Conservation (phyloP, 345 rosid genomes). For the Cardamine resedifolia region DNA sequence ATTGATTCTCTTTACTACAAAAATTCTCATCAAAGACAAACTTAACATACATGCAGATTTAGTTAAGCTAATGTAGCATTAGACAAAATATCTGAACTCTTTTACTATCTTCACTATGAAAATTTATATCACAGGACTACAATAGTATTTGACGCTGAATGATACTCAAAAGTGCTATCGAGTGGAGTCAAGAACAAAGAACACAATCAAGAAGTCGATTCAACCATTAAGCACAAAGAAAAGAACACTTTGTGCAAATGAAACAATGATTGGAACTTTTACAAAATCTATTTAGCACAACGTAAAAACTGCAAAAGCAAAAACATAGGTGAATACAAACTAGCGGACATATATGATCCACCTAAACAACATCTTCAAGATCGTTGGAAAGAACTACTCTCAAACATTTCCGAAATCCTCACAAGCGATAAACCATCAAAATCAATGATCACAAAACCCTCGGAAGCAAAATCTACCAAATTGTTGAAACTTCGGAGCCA, state of each 20-base stretch:
- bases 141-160: neutral
- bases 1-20: neutral
- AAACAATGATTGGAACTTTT: neutral
- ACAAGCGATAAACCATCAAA: neutral
- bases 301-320: neutral
- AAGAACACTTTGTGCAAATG: neutral
- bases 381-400: neutral
- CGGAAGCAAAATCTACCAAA: neutral
- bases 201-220: neutral
- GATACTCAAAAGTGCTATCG: neutral
- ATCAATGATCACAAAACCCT: slow-evolving; percentile 17
- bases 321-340: neutral
- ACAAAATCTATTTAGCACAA: neutral
- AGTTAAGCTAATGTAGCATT: neutral
- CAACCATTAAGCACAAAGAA: slow-evolving; percentile 1
- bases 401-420: neutral
- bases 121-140: neutral
- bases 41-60: neutral
- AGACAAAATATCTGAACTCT: neutral
- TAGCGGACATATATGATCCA: slow-evolving; percentile 16
- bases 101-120: neutral
- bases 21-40: neutral
- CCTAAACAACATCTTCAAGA: neutral
- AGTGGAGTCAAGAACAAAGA: slow-evolving; percentile 8
- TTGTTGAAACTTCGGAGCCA: neutral